Evolutionary conservation across 495 filamentous ascomycete species (phyloP).

Genomic region (Neurospora sp.): DNA sequence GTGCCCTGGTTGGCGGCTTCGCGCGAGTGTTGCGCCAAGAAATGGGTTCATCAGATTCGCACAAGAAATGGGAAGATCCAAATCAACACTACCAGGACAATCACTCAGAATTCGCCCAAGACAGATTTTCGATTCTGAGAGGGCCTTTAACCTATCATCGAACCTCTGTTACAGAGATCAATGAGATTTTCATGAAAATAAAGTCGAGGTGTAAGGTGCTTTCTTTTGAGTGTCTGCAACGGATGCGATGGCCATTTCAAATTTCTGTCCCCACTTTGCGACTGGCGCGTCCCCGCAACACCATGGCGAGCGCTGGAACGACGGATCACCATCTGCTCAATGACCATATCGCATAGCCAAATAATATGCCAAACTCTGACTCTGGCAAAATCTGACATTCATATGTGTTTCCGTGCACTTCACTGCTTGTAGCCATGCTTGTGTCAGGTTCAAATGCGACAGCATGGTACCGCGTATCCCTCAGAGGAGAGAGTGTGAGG

Average conservation of each 20-base stretch:
- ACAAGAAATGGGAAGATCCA: not conserved
- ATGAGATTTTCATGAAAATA: not conserved
- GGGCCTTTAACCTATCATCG: not conserved
- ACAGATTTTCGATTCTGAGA: not conserved
- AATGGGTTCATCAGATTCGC: not conserved
- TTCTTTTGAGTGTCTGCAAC: not conserved
- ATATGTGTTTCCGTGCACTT: not conserved
- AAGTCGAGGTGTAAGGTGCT: not conserved
- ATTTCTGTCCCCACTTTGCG: not conserved
- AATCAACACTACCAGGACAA: not conserved
- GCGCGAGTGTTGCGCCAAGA: not conserved
- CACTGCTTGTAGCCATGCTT: not conserved
- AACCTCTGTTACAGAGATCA: not conserved
- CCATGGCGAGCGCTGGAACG: not conserved
- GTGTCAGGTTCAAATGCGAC: not conserved
- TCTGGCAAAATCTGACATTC: not conserved
- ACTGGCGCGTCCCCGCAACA: not conserved
- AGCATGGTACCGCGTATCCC: not conserved
- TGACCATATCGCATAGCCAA: not conserved
- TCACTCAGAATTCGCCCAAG: not conserved
- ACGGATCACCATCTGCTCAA: not conserved
- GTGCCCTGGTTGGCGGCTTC: not conserved
- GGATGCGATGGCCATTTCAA: not conserved
- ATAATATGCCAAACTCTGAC: not conserved
- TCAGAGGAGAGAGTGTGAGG: not conserved